Base-by-base conservation (phyloP, 352 stramenopile species). In the Phytophthora idaei region DNA sequence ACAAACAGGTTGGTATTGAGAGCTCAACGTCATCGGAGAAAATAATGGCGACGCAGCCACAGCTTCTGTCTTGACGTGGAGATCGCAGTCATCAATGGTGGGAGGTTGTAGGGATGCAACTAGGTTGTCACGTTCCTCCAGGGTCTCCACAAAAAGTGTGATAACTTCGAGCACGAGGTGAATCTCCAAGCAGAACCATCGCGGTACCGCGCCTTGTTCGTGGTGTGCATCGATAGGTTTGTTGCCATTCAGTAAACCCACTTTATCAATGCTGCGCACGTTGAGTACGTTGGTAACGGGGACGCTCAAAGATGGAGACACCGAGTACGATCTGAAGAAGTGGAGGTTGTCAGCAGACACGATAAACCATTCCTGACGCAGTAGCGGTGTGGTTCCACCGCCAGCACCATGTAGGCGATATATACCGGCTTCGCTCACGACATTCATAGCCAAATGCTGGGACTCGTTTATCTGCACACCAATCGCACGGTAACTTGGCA, bases 301-400 rank as follows among this genome's bases (percentile, higher is more conserved):
- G 2, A 94, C 37, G 0, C 64, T 76, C 45, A 87, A 74, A 9
- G 62, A 66, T 3, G 86, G 61, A 27, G 67, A 59, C 10, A 88
- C 55, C 1, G 86, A 80, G 58, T 79, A 94, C 1, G 86, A 93
- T 8, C 86, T 70, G 52, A 88, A 92, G 59, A 89, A 91, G 17
- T 80, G 73, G n/a, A 94, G 48, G 15, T 88, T 58, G 15, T 66
- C 74, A 0, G 69, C 80, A 25, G 84, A 83, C 27, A 94, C 57
- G 17, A 87, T 72, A 51, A 90, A 64, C 83, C 85, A 94, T 57
- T 94, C 86, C 47, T 94, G 86, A 2, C 86, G 84, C 36, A 94
- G 49, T 25, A 90, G 75, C 2, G 66, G 74, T 6, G 65, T 77
- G 25, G 78, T 64, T 9, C 65, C 65, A 14, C 71, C 59, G 11